Percentiles rank a stretch among this genome's conserved stretches.
Evolutionary conservation across 176 grass and related monocot species (phyloP).

Genomic region (Bolboschoenus planiculmis): DNA sequence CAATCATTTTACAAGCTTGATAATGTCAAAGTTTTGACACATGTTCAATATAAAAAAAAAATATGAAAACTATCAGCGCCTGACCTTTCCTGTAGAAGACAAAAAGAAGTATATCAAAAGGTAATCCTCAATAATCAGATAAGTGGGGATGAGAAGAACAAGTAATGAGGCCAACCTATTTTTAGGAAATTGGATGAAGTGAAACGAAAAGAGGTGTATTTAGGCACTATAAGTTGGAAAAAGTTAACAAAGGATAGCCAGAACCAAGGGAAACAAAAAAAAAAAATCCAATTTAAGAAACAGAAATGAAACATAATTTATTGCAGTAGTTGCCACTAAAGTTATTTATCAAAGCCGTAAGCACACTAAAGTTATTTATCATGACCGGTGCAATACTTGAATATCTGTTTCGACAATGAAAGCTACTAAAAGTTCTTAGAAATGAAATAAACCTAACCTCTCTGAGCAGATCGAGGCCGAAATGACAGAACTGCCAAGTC

Average conservation of each 20-base stretch:
- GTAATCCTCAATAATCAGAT: background rate
- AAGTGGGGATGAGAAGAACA: background rate
- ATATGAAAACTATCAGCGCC: conserved; percentile 20
- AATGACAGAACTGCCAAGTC: conserved; percentile 55
- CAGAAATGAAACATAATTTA: background rate
- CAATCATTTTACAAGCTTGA: conserved; percentile 18
- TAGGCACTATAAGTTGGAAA: background rate
- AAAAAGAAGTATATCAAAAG: conserved; percentile 19
- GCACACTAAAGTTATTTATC: no score
- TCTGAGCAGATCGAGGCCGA: conserved; percentile 46
- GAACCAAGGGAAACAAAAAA: background rate
- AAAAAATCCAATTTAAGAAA: background rate
- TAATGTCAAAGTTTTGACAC: conserved; percentile 3
- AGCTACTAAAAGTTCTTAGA: background rate
- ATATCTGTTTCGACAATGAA: conserved; percentile 1
- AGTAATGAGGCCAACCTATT: background rate
- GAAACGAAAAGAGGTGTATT: background rate
- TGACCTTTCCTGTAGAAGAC: conserved; percentile 39
- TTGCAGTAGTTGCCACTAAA: background rate
- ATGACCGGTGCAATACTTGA: background rate
- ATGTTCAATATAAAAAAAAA: background rate
- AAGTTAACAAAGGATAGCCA: background rate
- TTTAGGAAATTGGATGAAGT: background rate
- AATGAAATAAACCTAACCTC: conserved; percentile 31
- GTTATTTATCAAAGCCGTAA: background rate